phyloP scores from a whole-genome alignment of 2,329 filamentous ascomycete species.

The Exophiala aquamarina region DNA sequence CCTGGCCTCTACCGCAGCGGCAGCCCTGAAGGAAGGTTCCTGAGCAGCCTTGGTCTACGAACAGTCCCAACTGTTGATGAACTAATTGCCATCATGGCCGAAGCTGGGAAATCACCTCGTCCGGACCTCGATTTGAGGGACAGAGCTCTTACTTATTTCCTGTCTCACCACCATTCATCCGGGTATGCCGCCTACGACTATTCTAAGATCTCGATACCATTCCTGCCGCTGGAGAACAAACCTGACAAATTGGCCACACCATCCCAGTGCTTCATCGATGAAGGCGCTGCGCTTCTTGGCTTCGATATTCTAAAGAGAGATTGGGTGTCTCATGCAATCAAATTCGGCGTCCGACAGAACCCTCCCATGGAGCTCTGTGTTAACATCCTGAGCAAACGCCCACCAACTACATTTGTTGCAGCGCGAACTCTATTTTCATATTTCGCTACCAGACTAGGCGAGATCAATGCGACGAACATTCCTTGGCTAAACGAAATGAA shows the following conservation, averaged over 20 bases:
- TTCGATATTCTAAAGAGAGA: constrained; percentile 76
- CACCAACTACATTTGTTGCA: constrained; percentile 65
- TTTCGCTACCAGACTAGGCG: constrained; percentile 72
- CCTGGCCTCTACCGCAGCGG: constrained; percentile 66
- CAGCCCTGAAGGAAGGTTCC: constrained; percentile 72
- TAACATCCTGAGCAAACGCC: constrained; percentile 67
- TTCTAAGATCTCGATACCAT: constrained; percentile 54
- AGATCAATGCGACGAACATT: constrained; percentile 65
- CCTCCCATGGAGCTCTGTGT: constrained; percentile 78
- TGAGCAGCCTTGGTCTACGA: constrained; percentile 71
- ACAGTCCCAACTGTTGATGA: constrained; percentile 70
- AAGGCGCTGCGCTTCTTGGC: constrained; percentile 71
- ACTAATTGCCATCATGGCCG: constrained; percentile 75
- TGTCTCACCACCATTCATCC: constrained; percentile 75
- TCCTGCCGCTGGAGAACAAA: constrained; percentile 70
- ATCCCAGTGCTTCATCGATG: constrained; percentile 78
- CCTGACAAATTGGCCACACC: constrained; percentile 66
- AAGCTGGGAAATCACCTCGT: constrained; percentile 50
- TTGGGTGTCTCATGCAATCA: constrained; percentile 75
- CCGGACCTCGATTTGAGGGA: constrained; percentile 57
- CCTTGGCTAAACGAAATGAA: constrained; percentile 61
- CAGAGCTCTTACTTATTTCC: constrained; percentile 76
- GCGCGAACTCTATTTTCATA: constrained; percentile 79
- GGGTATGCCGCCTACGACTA: constrained; percentile 69
- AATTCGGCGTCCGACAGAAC: constrained; percentile 82